phyloP scores from a whole-genome alignment of 2,329 filamentous ascomycete species.

The Ophiostoma pallidulum region DNA sequence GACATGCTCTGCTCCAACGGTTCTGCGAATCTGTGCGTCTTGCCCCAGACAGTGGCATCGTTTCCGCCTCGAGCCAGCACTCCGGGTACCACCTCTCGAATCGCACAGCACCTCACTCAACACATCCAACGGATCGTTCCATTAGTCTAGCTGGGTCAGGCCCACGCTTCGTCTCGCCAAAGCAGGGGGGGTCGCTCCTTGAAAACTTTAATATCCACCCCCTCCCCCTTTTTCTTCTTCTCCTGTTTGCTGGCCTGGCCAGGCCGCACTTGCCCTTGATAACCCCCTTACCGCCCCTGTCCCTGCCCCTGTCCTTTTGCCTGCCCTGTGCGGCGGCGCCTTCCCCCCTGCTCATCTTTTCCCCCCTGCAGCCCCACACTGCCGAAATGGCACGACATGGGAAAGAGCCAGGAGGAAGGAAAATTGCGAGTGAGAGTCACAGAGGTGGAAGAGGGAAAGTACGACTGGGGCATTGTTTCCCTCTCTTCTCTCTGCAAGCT shows the following conservation, averaged over 20 bases:
- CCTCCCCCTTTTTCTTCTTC: background rate
- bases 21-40: too few relatives aligned
- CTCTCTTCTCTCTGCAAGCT: background rate
- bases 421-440: background rate
- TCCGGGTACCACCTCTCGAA: too few relatives aligned
- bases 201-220: too few relatives aligned
- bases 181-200: too few relatives aligned
- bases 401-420: background rate
- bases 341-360: constrained; percentile 7
- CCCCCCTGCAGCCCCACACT: background rate
- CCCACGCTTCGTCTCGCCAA: too few relatives aligned
- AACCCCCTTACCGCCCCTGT: background rate
- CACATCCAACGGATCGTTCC: too few relatives aligned
- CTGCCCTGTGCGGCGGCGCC: constrained; percentile 8
- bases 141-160: too few relatives aligned
- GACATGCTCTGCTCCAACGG: too few relatives aligned
- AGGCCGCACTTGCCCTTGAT: background rate
- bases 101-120: too few relatives aligned
- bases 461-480: too few relatives aligned
- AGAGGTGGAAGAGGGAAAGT: background rate
- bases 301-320: background rate
- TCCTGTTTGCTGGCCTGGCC: constrained; percentile 1
- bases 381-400: constrained; percentile 2
- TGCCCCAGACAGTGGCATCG: too few relatives aligned
- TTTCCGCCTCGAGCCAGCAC: too few relatives aligned